Base-by-base conservation (phyloP, 169 alveolate species). In the Condylostoma magnum region DNA sequence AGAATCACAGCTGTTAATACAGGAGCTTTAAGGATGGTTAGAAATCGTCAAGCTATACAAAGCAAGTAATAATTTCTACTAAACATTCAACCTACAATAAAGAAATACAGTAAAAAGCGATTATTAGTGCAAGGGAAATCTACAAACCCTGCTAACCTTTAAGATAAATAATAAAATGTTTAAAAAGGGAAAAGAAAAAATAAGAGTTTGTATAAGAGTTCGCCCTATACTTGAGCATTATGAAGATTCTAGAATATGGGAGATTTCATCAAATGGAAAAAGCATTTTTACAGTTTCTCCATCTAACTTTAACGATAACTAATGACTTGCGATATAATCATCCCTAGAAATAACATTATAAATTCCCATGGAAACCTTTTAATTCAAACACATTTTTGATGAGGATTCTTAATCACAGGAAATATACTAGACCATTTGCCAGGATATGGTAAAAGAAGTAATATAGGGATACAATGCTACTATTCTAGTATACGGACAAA, bases 391-490 rank as follows among this genome's bases (percentile, higher is more conserved):
- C 36, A 36, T 50, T 3, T 67, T 33, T 50, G 76, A 65, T 18
- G 66, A 60, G 31, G 76, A 67, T n/a, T 27, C n/a, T 36, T 31
- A 47, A 8, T 47, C 76, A 31, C 52, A 67, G 34, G 43, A 46
- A 25, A 67, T 67, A 12, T 67, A 67, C 36, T 30, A 67, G 15
- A 37, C 46, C 31, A 31, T 67, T 22, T 46, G 54, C 22, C 12
- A 30, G 5, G 56, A 47, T 3, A 67, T 50, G 2, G 36, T 67
- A 5, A 33, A 50, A n/a, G 6, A 53, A 46, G 75, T 84, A 15
- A 50, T 90, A 67, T 72, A 79, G 30, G 96, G 96, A 6, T 90
- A 68, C 71, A 90, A 87, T 82, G 91, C 92, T 8, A 89, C 94
- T 10, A 77, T 90, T 2, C 85, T 90, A 58, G 77, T 89, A 37